These are phyloP conservation scores for Stephanodiscus triporus DNA, from an alignment of 108 stramenopile genomes.

Conservation along the genomic window DNA sequence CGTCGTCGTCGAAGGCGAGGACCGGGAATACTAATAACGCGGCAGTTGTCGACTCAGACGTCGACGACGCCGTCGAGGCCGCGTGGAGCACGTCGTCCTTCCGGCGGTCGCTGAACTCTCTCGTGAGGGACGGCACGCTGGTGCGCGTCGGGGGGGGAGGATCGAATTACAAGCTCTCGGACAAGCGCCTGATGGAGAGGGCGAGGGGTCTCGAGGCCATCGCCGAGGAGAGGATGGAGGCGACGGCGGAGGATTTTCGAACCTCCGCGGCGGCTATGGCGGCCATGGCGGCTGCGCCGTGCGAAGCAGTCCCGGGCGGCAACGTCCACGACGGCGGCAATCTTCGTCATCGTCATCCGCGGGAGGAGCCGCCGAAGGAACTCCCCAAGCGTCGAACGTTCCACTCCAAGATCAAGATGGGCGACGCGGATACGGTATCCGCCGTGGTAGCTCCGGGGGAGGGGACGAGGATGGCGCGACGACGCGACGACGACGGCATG, in stretches of 20 bases:
- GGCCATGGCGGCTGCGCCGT: background rate
- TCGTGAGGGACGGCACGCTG: slow-evolving; percentile 28
- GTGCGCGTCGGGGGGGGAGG: slow-evolving; percentile 35
- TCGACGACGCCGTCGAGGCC: slow-evolving; percentile 6
- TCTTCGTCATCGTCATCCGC: background rate
- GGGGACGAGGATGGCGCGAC: slow-evolving; percentile 1
- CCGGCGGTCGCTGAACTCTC: slow-evolving; percentile 41
- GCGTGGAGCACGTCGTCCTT: slow-evolving; percentile 42
- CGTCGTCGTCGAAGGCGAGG: background rate
- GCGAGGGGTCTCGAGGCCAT: slow-evolving; percentile 23
- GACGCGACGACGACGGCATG: background rate
- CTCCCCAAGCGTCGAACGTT: slow-evolving; percentile 30
- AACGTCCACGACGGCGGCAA: background rate
- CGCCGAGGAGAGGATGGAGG: slow-evolving; percentile 17
- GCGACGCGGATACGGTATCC: slow-evolving; percentile 38
- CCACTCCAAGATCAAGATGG: slow-evolving; percentile 48
- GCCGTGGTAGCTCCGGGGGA: slow-evolving; percentile 21
- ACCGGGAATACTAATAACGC: background rate
- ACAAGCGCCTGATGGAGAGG: slow-evolving; percentile 19
- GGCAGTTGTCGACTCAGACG: background rate
- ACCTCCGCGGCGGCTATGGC: slow-evolving; percentile 13
- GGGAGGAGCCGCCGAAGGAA: slow-evolving; percentile 39
- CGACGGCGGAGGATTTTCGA: slow-evolving; percentile 3
- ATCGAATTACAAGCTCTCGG: slow-evolving; percentile 45
- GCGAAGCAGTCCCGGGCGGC: too few species aligned